Base-by-base conservation (phyloP, 768 basidiomycete species). In the Podaxis mareebaensis region DNA sequence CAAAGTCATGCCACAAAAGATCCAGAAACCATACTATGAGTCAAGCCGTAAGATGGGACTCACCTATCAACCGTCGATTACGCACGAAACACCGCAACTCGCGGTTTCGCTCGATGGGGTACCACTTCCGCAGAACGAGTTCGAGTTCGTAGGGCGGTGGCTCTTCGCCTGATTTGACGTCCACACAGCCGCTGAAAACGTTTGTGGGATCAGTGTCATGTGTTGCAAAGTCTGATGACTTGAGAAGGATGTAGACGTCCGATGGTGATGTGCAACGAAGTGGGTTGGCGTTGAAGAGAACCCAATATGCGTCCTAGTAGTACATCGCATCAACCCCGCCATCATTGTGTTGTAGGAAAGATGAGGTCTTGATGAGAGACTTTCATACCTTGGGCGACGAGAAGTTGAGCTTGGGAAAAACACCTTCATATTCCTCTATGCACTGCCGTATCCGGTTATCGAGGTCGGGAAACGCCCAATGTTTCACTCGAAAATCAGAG, bases 401-500 rank as follows among this genome's bases (percentile, higher is more conserved):
- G 77, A 96, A 97, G 71, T 97, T 98, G 60, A 99, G 86, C 76
- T 99, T 99, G 0, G 96, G 95, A 72, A 99, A 99, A 30, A 96
- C 89, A 5, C 89, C 90, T 2, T 86, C 91, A 73, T 92, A 95
- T 61, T 83, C 75, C 51, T 76, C 68, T n/a, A 97, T 79, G 38
- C 81, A 83, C 13, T 77, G 73, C 54, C 92, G 77, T 65, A 98
- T 96, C 61, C 78, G 78, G 13, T 77, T 75, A 68, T 95, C 93
- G n/a, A 97, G 77, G 52, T 88, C 88, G 0, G 95, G 94, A 71
- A 99, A 96, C 4, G 61, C 20, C 61, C 61, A 63, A 24, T 57
- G 61, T 22, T 63, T 63, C 17, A 63, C 61, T 51, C 61, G 61
- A 56, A 63, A 63, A 28, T 63, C 61, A 20, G 61, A 63, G 24